Conservation (phyloP, 352 stramenopile genomes). For the Phytopythium litorale region DNA sequence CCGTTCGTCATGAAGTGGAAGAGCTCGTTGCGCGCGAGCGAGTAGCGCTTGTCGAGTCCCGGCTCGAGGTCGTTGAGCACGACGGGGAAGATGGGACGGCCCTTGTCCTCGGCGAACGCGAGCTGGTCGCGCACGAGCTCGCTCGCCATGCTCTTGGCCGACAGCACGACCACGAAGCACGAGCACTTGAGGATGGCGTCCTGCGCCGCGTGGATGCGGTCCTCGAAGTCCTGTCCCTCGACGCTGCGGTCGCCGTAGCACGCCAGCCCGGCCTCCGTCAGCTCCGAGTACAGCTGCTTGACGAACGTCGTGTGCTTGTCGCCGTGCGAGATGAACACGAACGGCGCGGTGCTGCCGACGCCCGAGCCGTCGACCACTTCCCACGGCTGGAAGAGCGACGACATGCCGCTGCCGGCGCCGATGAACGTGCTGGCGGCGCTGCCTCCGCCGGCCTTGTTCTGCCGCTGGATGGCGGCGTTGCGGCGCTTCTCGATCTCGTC, state of each 20-base stretch:
- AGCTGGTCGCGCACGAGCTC: conserved; percentile 80
- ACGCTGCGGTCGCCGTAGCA: conserved; percentile 70
- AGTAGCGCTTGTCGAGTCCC: conserved; percentile 78
- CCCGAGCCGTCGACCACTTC: conserved; percentile 28
- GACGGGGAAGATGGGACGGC: conserved; percentile 76
- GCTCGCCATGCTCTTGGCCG: conserved; percentile 61
- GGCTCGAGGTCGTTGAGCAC: conserved; percentile 74
- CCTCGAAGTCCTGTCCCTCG: conserved; percentile 57
- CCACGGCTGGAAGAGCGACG: conserved; percentile 58
- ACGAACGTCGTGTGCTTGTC: conserved; percentile 74
- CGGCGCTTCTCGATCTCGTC: conserved; percentile 83
- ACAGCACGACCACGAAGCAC: conserved; percentile 77
- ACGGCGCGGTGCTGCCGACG: conserved; percentile 26
- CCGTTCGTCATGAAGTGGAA: conserved; percentile 78
- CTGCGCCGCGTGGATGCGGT: conserved; percentile 71
- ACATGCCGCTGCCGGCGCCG: conserved; percentile 30
- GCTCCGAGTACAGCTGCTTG: conserved; percentile 53
- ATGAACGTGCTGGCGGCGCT: conserved; percentile 19
- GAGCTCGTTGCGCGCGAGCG: conserved; percentile 69
- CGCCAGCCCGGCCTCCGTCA: conserved; percentile 42
- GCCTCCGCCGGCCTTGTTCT: conserved; percentile 26
- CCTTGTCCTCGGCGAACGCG: conserved; percentile 81
- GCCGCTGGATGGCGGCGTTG: conserved; percentile 35
- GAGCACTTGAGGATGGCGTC: conserved; percentile 78
- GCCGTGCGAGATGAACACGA: conserved; percentile 78